Conservation (phyloP, 2,329 filamentous ascomycete species). For the Plenodomus tracheiphilus region DNA sequence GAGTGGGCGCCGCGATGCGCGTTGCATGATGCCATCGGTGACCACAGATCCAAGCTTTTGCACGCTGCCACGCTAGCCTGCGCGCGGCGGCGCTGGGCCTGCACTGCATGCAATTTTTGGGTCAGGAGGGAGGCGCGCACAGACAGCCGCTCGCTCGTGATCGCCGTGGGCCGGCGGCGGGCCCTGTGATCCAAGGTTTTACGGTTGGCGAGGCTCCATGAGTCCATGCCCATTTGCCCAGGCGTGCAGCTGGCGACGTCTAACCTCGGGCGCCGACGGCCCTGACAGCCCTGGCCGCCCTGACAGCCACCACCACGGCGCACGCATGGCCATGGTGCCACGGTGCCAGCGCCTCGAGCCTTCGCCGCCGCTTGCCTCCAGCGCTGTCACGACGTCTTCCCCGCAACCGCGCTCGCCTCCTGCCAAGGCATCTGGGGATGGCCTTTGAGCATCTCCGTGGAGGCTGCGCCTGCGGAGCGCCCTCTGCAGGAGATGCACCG, state of each 20-base stretch:
- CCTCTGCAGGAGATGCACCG: neutral
- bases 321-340: no score
- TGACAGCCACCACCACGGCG: slow-evolving; percentile 14
- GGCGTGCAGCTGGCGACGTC: slow-evolving; percentile 2
- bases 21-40: slow-evolving; percentile 34
- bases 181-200: no score
- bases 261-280: slow-evolving; percentile 25
- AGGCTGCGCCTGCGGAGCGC: slow-evolving; percentile 11
- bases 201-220: no score
- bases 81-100: slow-evolving; percentile 21
- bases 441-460: slow-evolving; percentile 38
- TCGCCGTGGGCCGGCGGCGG: slow-evolving; percentile 13
- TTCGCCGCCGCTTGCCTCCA: no score
- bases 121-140: slow-evolving; percentile 38
- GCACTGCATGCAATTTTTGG: slow-evolving; percentile 30
- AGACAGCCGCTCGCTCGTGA: slow-evolving; percentile 37
- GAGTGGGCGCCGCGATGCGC: slow-evolving; percentile 27
- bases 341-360: no score
- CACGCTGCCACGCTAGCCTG: slow-evolving; percentile 21
- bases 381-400: slow-evolving; percentile 16
- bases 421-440: slow-evolving; percentile 15
- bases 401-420: slow-evolving; percentile 31
- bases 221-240: no score
- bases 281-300: slow-evolving; percentile 19
- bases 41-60: slow-evolving; percentile 31